Evolutionary conservation across 768 basidiomycete genomes (phyloP), one percentile per base, ranked within the genome.

Genomic region (Boletus vinaceobasis): DNA sequence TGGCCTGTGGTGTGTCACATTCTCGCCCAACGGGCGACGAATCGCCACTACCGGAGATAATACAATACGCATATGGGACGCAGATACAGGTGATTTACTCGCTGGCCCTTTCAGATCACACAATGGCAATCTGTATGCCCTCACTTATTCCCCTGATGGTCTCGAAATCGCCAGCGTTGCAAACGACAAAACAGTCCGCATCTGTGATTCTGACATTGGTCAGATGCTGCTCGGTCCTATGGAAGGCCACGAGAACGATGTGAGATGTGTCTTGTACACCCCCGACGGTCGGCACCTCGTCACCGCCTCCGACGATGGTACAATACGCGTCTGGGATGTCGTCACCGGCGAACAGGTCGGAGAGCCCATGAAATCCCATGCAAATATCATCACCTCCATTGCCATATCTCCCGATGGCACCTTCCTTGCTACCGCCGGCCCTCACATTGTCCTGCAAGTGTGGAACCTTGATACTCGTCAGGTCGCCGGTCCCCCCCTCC

Each of bases 61-160:
- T 47, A 67, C 65, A 5, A 63, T 73, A 47, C 60, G 63, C 52
- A 48, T 73, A 50, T 73, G 70, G 70, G 65, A 73, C 55, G 52
- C 65, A 35, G 58, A 62, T 46, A 63, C 66, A 26, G 68, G 65
- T 10, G 45, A 58, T 32, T 40, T 66, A 48, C 53, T 64, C 54
- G 55, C 58, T 48, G 68, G 64, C 45, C 68, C 61, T 7, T 68
- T 71, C 55, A 57, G 62, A 43, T 68, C 64, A 31, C 67, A 68
- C 67, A 62, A 66, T 52, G 64, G 64, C 64, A 68, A 66, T 52
- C 64, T 66, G 8, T 69, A 68, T 48, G 57, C 66, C 54, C 60
- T 68, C 80, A 48, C 83, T 73, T 81, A 56, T 23, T 59, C 59
- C 51, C 66, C 66, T 33, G 66, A 68, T 26, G 64, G 66, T 29